Conservation (phyloP, 2,329 filamentous ascomycete species). For the Huntiella savannae region DNA sequence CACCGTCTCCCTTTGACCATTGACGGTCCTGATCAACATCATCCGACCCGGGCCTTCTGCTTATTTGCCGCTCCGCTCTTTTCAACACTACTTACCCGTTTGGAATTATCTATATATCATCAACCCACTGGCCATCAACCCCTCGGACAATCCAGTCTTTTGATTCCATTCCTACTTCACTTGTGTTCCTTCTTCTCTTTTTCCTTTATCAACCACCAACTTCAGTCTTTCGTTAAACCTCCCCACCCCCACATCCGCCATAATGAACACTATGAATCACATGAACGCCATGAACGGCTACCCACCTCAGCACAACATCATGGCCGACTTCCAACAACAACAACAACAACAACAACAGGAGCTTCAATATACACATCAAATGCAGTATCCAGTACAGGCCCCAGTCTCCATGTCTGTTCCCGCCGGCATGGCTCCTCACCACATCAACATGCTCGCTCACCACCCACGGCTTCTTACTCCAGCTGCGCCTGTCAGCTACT, state of each 20-base stretch:
- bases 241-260: neutral
- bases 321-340: neutral
- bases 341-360: neutral
- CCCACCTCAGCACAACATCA: neutral
- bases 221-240: neutral
- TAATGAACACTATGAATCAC: neutral
- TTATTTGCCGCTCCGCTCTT: constrained; percentile 2
- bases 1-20: constrained; percentile 1
- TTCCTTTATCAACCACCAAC: no score
- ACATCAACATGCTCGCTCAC: constrained; percentile 2
- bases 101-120: constrained; percentile 4
- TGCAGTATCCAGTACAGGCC: neutral
- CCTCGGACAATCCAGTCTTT: constrained; percentile 1
- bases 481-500: no score
- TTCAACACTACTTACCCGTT: neutral
- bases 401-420: no score
- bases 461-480: neutral
- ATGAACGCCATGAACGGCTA: neutral
- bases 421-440: neutral
- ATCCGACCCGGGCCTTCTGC: neutral
- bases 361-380: neutral
- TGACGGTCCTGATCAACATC: neutral
- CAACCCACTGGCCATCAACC: no score
- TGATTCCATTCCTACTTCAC: constrained; percentile 1
- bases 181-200: neutral